Base-by-base conservation (phyloP, 192 early-diverging fungal genomes). In the Spizellomyces sp. region DNA sequence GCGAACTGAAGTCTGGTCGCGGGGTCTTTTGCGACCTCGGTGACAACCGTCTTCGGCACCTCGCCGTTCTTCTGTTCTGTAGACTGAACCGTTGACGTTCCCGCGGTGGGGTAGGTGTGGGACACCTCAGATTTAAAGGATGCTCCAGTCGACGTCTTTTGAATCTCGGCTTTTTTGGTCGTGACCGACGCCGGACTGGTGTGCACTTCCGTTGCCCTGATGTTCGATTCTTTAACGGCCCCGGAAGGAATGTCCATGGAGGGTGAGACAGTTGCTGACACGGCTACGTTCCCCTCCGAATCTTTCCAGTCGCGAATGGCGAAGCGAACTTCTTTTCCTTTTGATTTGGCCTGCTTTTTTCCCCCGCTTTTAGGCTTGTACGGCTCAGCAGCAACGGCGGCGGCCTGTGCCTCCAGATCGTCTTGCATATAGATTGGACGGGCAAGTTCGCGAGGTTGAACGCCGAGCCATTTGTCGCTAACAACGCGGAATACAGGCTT, bases 391-490 rank as follows among this genome's bases (percentile, higher is more conserved):
- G 59, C 59, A 41, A 42, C 59, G 15, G 59, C 17, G 22, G 54
- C 22, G 54, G n/a, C 54, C n/a, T n/a, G n/a, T n/a, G n/a, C 54
- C n/a, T 56, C n/a, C n/a, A n/a, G 22, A 36, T 36, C 27, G 27
- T 36, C 27, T 27, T 70, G 68, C 68, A 70, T 70, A 46, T 70
- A 70, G 21, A 70, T 70, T 44, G 68, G 68, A 14, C 68, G 17
- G 8, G 68, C 59, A 3, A 70, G 19, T 42, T 70, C 68, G 10
- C 73, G 57, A 36, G 73, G 73, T 21, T 68, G 66, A 45, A 67
- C 42, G 14, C 73, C 73, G 5, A 75, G 48, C 73, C 73, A 75
- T 45, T 69, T 75, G 60, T 75, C 73, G 36, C 59, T 47, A 0
- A 52, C 66, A 4, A 75, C 73, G 14, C 61, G 42, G 66, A 75